phyloP scores from a whole-genome alignment of 2,329 filamentous ascomycete genomes.

The Colletotrichum sp. region DNA sequence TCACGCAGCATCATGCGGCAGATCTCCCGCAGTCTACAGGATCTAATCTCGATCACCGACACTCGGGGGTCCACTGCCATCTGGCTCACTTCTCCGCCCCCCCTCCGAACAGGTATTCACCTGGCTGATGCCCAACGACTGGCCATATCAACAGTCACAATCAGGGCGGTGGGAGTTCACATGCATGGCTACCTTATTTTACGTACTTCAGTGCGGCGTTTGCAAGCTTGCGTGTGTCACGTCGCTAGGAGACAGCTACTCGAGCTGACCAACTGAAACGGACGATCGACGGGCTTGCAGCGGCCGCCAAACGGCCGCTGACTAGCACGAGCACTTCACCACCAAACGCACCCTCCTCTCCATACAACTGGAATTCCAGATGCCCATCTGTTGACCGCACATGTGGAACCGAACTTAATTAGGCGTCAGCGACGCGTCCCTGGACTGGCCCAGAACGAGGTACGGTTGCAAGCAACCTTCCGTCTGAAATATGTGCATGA shows the following conservation, averaged over 20 bases:
- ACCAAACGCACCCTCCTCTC: not conserved
- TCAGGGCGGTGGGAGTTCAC: not conserved
- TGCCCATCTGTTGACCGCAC: not conserved
- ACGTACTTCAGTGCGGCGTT: not conserved
- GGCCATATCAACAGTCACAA: not conserved
- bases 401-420: not conserved
- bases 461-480: not conserved
- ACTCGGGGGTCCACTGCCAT: not conserved
- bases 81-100: not conserved
- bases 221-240: not conserved
- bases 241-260: not conserved
- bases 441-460: not conserved
- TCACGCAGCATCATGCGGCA: slow-evolving; percentile 4
- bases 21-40: slow-evolving; percentile 13
- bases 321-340: not conserved
- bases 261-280: not conserved
- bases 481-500: not conserved
- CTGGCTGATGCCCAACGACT: not conserved
- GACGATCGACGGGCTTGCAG: not conserved
- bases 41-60: slow-evolving; percentile 11
- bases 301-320: not conserved
- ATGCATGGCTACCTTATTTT: not conserved
- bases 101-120: not conserved
- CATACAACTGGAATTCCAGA: not conserved
- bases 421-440: not conserved